phyloP scores from a whole-genome alignment of 441 rosid genomes.

The Pelargonium myrrhifolium region DNA sequence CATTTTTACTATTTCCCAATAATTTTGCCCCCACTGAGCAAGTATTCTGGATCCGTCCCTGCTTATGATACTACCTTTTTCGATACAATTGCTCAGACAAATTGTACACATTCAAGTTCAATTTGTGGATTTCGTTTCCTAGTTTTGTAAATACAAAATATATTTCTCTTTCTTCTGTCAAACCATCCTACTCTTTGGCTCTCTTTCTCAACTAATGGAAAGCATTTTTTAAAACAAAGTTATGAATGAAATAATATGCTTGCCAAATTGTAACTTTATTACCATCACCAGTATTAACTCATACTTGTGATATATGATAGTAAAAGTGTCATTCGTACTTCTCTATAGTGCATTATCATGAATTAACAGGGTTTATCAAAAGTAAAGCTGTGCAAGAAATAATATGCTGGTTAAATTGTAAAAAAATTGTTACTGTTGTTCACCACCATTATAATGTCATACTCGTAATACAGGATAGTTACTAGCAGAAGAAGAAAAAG shows the following conservation, averaged over 20 bases:
- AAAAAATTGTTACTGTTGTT: neutral
- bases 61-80: slow-evolving; percentile 4
- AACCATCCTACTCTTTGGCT: neutral
- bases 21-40: no score
- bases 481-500: neutral
- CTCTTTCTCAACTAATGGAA: neutral
- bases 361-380: neutral
- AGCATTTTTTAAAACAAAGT: neutral
- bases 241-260: neutral
- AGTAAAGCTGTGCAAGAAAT: neutral
- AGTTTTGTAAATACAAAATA: neutral
- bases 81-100: neutral
- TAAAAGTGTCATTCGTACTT: slow-evolving; percentile 19
- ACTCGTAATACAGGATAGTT: neutral
- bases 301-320: slow-evolving; percentile 1
- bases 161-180: neutral
- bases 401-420: neutral
- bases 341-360: neutral
- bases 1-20: no score
- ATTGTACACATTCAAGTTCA: neutral
- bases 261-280: neutral
- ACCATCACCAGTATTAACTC: neutral
- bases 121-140: neutral
- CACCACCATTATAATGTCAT: neutral
- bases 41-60: no score